Percentiles rank a stretch among this genome's conserved stretches.
These are phyloP conservation scores for Betula pendula DNA, from an alignment of 306 rosid genomes.

Conservation along the genomic window DNA sequence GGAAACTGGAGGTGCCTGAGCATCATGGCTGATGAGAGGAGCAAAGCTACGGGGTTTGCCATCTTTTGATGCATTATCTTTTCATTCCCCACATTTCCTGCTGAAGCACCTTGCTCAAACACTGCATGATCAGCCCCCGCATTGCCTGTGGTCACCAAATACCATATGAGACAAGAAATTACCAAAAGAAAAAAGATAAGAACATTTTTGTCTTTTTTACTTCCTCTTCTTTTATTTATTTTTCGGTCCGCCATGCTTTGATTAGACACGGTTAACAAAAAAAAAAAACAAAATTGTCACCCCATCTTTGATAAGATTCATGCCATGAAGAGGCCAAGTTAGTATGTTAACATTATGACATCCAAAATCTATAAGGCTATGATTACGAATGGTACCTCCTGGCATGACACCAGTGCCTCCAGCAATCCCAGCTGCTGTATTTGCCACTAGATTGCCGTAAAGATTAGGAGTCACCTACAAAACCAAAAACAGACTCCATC, in stretches of 20 bases:
- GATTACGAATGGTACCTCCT: constrained; percentile 50
- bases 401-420: constrained; percentile 90
- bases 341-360: not conserved
- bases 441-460: constrained; percentile 83
- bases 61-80: constrained; percentile 52
- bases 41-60: constrained; percentile 81
- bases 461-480: constrained; percentile 81
- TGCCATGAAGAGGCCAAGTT: not conserved
- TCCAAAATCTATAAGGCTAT: not conserved
- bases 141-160: constrained; percentile 45
- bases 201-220: not conserved
- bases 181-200: not conserved
- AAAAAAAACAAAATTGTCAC: not conserved
- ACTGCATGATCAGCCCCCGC: constrained; percentile 81
- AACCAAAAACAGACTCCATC: constrained; percentile 12
- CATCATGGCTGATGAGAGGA: constrained; percentile 88
- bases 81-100: constrained; percentile 77
- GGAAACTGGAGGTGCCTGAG: constrained; percentile 85
- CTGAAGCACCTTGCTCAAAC: constrained; percentile 91
- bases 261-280: not conserved
- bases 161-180: not conserved
- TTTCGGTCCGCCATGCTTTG: not conserved
- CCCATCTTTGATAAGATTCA: not conserved
- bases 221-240: not conserved
- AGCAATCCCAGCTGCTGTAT: constrained; percentile 84